Base-by-base conservation (phyloP, 352 stramenopile genomes). In the Phytophthora pinifolia region DNA sequence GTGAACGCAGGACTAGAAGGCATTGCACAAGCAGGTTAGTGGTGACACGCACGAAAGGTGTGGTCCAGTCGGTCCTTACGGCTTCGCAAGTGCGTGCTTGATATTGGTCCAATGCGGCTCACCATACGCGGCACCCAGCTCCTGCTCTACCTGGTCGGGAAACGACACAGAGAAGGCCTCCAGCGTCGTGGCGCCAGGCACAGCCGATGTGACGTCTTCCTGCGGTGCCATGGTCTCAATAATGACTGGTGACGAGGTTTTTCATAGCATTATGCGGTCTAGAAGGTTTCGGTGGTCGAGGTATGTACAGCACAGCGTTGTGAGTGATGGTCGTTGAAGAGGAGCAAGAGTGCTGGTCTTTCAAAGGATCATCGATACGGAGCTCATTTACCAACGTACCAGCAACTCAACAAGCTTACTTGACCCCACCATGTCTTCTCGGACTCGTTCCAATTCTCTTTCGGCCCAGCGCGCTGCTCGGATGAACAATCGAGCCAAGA, bases 131-230 rank as follows among this genome's bases (percentile, higher is more conserved):
- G 44, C 51, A 6, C 58, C 30, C 38, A 96, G 83, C 13, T 83
- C 80, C 2, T 61, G 51, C 45, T 92, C 82, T 25, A 96, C 83
- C 38, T 83, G 58, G 2, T 63, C 54, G 10, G 79, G 76, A 59
- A 96, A 96, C 43, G 72, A 50, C 51, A 94, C 81, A 29, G 51
- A 62, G 56, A 93, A 96, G 32, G 75, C 78, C 41, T 85, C 60
- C 27, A 91, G 39, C 17, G 59, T 59, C 14, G 41, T 59, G 31
- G 77, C 30, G 98, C 96, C 94, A 97, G 98, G 6, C 6, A 67
- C 46, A 6, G 81, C 97, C 15, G 79, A 92, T 20, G 72, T 65
- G 22, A 27, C 22, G 50, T 98, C 89, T 46, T 96, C 74, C 9
- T 99, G 82, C 47, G 97, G 72, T 14, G 39, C 39, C 62, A 70